These are phyloP conservation scores for Medicago arabica DNA, from an alignment of 306 rosid genomes.

Conservation along the genomic window DNA sequence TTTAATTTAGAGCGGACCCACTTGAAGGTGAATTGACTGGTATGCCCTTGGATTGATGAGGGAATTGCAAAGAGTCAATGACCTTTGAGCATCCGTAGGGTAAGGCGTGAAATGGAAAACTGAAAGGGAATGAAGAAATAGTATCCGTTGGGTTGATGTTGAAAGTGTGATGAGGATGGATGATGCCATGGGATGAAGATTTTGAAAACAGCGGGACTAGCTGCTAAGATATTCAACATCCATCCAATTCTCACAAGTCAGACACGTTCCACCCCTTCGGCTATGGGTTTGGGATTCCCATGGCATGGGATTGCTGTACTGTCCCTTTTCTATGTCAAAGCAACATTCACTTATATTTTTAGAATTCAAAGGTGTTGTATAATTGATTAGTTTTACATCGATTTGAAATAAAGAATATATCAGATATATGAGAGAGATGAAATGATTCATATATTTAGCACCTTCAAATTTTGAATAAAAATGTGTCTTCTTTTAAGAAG, in stretches of 20 bases:
- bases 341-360: too few relatives aligned
- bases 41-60: conserved; percentile 7
- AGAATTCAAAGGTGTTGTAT: too few relatives aligned
- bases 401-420: too few relatives aligned
- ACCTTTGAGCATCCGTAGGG: background rate
- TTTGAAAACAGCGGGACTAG: background rate
- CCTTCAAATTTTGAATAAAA: too few relatives aligned
- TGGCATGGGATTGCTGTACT: background rate
- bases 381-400: too few relatives aligned
- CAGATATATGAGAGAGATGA: too few relatives aligned
- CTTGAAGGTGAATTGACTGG: background rate
- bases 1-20: background rate
- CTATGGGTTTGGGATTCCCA: background rate
- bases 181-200: too few relatives aligned
- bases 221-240: background rate
- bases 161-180: background rate
- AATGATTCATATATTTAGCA: too few relatives aligned
- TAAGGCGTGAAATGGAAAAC: too few relatives aligned
- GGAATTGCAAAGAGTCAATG: background rate
- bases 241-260: background rate
- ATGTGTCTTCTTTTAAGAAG: too few relatives aligned
- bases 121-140: background rate
- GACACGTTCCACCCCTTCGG: background rate
- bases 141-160: background rate
- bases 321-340: too few relatives aligned